Evolutionary conservation across 495 filamentous ascomycete genomes (phyloP).

Genomic region (Aspergillus wentii): DNA sequence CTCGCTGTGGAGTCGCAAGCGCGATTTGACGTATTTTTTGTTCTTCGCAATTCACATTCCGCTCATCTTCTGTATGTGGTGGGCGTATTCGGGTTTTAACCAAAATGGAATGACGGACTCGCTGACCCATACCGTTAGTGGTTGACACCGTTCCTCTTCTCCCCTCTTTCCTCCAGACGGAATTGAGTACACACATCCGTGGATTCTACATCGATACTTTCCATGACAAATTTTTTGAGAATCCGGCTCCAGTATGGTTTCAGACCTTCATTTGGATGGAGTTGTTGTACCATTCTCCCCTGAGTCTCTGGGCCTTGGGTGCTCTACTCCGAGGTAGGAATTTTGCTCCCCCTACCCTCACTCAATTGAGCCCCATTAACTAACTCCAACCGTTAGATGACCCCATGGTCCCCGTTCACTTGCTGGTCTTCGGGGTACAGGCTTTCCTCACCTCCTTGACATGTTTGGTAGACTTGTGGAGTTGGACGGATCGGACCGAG

Average conservation of each 20-base stretch:
- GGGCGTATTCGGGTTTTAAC: too few species aligned
- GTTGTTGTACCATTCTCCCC: slow-evolving; percentile 60
- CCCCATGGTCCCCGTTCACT: slow-evolving; percentile 54
- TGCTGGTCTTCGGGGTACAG: slow-evolving; percentile 66
- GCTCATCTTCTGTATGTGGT: slow-evolving; percentile 59
- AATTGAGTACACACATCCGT: slow-evolving; percentile 47
- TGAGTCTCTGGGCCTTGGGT: slow-evolving; percentile 59
- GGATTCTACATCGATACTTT: slow-evolving; percentile 62
- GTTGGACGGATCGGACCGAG: slow-evolving; percentile 52
- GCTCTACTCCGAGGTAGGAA: slow-evolving; percentile 47
- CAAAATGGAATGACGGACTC: too few species aligned
- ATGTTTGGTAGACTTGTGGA: slow-evolving; percentile 59
- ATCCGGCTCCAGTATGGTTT: slow-evolving; percentile 64
- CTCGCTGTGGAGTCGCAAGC: slow-evolving; percentile 41
- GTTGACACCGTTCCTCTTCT: slow-evolving; percentile 64
- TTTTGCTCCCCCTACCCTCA: background rate
- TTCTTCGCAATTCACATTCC: slow-evolving; percentile 68
- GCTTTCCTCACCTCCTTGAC: slow-evolving; percentile 67
- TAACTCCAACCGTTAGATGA: slow-evolving; percentile 51
- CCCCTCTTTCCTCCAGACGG: slow-evolving; percentile 48
- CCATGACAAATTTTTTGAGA: slow-evolving; percentile 72
- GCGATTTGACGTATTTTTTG: slow-evolving; percentile 57
- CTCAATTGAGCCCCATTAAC: background rate
- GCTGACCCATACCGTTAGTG: too few species aligned
- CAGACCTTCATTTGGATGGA: slow-evolving; percentile 64